Evolutionary conservation across 257 asterid genomes (phyloP), one percentile per base, ranked within the genome.

Genomic region (Ophiorrhiza pumila): DNA sequence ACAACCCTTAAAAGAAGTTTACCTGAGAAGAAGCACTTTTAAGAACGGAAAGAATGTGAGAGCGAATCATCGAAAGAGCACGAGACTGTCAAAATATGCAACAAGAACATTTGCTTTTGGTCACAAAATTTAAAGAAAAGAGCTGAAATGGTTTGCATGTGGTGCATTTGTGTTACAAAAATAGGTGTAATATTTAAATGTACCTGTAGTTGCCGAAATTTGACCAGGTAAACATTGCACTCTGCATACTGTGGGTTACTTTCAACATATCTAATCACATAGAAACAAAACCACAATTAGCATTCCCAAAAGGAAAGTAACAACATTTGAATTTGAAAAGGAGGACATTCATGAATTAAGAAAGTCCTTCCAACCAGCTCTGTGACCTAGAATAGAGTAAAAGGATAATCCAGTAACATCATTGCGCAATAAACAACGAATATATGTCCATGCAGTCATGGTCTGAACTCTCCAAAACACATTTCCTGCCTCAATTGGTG

Each of bases 121-220:
- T 39, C 37, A 72, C 35, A 66, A 25, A 70, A 23, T 27, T 22
- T 65, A 70, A 39, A 58, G 70, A 32, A 55, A 57, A 58, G 43
- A 42, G 39, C 32, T 52, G 39, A 74, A 50, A 55, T 31, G 41
- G 66, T 66, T 42, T 35, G 39, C 34, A 35, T 32, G 15, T 27
- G 41, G 32, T 71, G 77, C 67, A 57, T 39, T 14, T 42, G 29
- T 60, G 35, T 64, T 52, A 53, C 55, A 46, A 69, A 73, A 78
- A 56, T 31, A 59, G 62, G 65, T 66, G 57, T 25, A 65, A 37
- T 66, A 60, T n/a, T 31, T 7, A 29, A 23, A 76, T 79, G 73
- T 78, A 92, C 99, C 99, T 95, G 99, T 76, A 95, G 96, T 80
- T 95, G 98, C 73, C 97, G 95, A 85, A 95, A 92, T 83, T 95